Conservation (phyloP, 2,329 filamentous ascomycete genomes). For the Tolypocladium pustulatum region DNA sequence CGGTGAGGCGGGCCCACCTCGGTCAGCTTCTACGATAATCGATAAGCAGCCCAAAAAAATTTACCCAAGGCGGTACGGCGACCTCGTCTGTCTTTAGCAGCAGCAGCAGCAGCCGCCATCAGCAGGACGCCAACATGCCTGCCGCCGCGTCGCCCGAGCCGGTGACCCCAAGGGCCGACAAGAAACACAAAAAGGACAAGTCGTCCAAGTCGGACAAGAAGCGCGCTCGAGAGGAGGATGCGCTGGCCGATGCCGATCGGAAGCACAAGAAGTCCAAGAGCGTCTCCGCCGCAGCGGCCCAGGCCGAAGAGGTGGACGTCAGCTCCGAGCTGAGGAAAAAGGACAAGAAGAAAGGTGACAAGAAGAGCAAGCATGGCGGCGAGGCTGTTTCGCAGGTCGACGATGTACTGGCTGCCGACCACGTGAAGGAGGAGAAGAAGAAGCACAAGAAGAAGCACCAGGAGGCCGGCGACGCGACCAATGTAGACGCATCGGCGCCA, state of each 20-base stretch:
- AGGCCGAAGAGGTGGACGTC: conserved; percentile 9
- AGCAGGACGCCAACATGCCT: conserved; percentile 17
- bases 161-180: conserved; percentile 21
- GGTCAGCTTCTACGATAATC: conserved; percentile 3
- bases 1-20: not conserved
- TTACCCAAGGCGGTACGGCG: not conserved
- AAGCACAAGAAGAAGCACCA: conserved; percentile 18
- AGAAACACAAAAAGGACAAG: conserved; percentile 27
- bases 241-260: conserved; percentile 26
- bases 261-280: conserved; percentile 41
- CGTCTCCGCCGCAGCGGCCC: conserved; percentile 21
- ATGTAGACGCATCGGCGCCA: conserved; percentile 8
- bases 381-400: conserved; percentile 8
- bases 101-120: conserved; percentile 1
- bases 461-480: conserved; percentile 11
- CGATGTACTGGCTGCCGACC: not conserved
- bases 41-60: conserved; percentile 5
- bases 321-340: conserved; percentile 13
- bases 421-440: conserved; percentile 3
- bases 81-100: conserved; percentile 4
- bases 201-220: conserved; percentile 29
- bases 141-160: conserved; percentile 20
- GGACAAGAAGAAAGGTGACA: conserved; percentile 21
- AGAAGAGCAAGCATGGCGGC: conserved; percentile 7
- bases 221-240: conserved; percentile 33